phyloP scores from a whole-genome alignment of 179 eudicot genomes.

The Beta lomatogona region DNA sequence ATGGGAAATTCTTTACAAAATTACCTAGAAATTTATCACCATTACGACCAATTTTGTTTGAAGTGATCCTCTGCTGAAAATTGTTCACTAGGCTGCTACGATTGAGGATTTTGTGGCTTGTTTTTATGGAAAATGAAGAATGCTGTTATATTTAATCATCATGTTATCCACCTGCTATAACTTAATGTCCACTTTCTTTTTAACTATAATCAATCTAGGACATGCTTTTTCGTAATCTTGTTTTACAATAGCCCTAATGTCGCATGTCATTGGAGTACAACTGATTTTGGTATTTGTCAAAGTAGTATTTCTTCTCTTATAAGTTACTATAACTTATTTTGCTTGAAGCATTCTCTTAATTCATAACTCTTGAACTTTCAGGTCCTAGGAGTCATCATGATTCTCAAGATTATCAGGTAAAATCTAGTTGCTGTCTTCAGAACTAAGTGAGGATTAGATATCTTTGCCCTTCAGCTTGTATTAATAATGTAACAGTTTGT shows the following conservation, averaged over 20 bases:
- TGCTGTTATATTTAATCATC: background rate
- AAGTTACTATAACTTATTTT: background rate
- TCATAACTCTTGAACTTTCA: constrained; percentile 34
- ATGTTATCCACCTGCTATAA: background rate
- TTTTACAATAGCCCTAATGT: background rate
- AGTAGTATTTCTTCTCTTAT: background rate
- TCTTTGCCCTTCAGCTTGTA: background rate
- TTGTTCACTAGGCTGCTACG: background rate
- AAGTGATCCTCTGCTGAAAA: background rate
- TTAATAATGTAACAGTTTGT: background rate
- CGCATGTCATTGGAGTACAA: background rate
- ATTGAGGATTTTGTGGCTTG: background rate
- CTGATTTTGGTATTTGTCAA: background rate
- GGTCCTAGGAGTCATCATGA: constrained; percentile 70
- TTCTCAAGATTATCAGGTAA: constrained; percentile 75
- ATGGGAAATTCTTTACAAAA: too few species aligned
- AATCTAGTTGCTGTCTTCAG: constrained; percentile 7
- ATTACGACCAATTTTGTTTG: too few species aligned
- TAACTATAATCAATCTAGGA: background rate
- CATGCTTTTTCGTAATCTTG: background rate
- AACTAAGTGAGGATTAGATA: too few species aligned
- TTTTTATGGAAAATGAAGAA: background rate
- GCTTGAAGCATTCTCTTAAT: constrained; percentile 20
- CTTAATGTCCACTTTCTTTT: constrained; percentile 2
- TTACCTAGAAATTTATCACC: too few species aligned